Evolutionary conservation across 176 grass and related monocot genomes (phyloP).

Genomic region (Ensete glaucum): DNA sequence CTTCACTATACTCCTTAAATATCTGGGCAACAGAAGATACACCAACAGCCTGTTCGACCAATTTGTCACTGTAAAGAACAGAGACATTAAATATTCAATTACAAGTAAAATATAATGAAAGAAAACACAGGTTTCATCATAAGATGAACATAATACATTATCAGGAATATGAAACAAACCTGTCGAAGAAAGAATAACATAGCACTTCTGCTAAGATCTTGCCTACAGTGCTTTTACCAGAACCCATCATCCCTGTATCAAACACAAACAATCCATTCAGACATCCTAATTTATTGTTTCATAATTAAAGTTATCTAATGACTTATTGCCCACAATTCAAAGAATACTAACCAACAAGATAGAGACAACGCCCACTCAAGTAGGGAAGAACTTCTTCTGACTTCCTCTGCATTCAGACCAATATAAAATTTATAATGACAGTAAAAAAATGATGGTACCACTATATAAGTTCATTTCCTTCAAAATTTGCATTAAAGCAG

Average conservation of each 20-base stretch:
- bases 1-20: conserved; percentile 86
- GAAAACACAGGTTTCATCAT: neutral
- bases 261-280: neutral
- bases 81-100: conserved; percentile 17
- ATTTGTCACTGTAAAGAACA: conserved; percentile 71
- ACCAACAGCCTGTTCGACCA: conserved; percentile 87
- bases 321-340: neutral
- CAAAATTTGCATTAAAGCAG: neutral
- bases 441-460: neutral
- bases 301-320: neutral
- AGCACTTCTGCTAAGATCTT: conserved; percentile 93
- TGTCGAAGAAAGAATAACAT: conserved; percentile 92
- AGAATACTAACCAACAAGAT: conserved; percentile 64
- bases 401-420: conserved; percentile 48
- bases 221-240: conserved; percentile 90
- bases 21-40: conserved; percentile 92
- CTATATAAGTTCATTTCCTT: neutral
- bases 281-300: neutral
- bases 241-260: conserved; percentile 93
- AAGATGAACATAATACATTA: conserved; percentile 2
- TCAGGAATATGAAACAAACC: conserved; percentile 39
- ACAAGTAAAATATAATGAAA: conserved; percentile 10
- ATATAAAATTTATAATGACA: conserved; percentile 17
- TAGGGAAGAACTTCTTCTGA: conserved; percentile 57
- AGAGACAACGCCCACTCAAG: conserved; percentile 64